Base-by-base conservation (phyloP, 83 land plant species). In the Diphasiastrum complanatum region DNA sequence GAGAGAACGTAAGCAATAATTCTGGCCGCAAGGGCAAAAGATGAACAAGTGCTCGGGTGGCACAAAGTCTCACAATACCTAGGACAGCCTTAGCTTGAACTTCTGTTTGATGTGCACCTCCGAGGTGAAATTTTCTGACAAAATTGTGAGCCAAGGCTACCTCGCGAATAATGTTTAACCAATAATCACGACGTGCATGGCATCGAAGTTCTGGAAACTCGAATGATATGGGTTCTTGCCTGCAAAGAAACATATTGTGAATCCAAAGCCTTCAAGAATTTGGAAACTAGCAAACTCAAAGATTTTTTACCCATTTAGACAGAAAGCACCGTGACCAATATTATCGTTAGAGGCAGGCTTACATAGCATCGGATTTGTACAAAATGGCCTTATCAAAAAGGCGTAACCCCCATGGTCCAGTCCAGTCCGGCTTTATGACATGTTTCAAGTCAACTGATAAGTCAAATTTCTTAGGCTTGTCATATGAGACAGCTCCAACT, bases 391-490 rank as follows among this genome's bases (percentile, higher is more conserved):
- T 89, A 75, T 93, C 99, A 85, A 93, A 93, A 40, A 93, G 79
- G 22, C 99, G 87, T 25, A 96, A 76, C 46, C 96, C 99, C 96
- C 82, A 86, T 18, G 99, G 99, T 32, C 99, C 96, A 23, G 99
- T 89, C 67, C 89, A 61, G 63, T 93, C 99, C 56, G 99, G 89
- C 69, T 79, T 89, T 28, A 89, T 77, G 32, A 83, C 74, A 62
- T 89, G 99, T 47, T 82, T 75, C 46, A 81, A 53, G 67, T 89
- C 92, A 28, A 79, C 80, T 47, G 91, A 60, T 12, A 93, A 62
- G 47, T 89, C 85, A 71, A 83, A 89, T 62, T 67, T 74, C 64
- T 83, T 89, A 31, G 96, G 71, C 55, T 88, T 89, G 56, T 93
- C 92, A 77, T 76, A 89, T 23, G 96, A 83, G 5, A 85, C 91